Evolutionary conservation across 2,329 filamentous ascomycete species (phyloP).

Genomic region (Tolypocladium endophyticum): DNA sequence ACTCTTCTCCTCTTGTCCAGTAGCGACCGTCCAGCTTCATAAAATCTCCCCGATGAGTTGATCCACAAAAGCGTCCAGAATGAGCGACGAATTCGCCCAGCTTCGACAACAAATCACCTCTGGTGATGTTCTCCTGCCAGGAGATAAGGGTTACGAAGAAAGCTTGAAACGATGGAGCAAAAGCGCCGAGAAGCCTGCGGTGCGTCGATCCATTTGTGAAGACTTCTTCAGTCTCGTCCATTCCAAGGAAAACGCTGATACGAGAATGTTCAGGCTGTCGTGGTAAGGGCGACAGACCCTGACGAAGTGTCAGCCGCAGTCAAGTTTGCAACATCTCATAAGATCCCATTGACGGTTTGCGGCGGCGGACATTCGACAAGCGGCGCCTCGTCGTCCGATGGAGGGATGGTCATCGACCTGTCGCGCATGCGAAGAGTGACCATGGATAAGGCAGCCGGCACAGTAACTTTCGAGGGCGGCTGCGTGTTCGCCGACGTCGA

Average conservation of each 20-base stretch:
- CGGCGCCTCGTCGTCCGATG: conserved; percentile 34
- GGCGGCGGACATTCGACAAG: conserved; percentile 47
- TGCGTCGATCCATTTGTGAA: conserved; percentile 3
- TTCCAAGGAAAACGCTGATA: background rate
- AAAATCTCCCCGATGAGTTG: background rate
- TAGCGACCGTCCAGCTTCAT: background rate
- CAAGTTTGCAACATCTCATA: conserved; percentile 29
- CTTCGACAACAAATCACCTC: background rate
- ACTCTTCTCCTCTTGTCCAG: background rate
- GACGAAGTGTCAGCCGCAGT: conserved; percentile 32
- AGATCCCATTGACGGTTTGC: conserved; percentile 39
- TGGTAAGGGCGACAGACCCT: conserved; percentile 26
- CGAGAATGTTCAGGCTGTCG: conserved; percentile 20
- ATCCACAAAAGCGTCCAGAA: background rate
- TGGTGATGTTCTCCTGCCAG: conserved; percentile 12
- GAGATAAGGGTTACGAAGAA: conserved; percentile 18
- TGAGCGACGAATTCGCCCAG: background rate
- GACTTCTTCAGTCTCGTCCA: too few relatives aligned
- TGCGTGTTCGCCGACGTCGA: conserved; percentile 45
- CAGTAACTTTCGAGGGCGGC: conserved; percentile 40
- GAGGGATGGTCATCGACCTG: conserved; percentile 47
- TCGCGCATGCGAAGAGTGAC: conserved; percentile 36
- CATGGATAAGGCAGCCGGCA: conserved; percentile 33
- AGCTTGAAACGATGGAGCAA: conserved; percentile 23
- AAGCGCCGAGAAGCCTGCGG: conserved; percentile 22